Evolutionary conservation across 1,139 yeast genomes (phyloP), one percentile per base, ranked within the genome.

Genomic region (Hemisphaericaspora xylofermentans): DNA sequence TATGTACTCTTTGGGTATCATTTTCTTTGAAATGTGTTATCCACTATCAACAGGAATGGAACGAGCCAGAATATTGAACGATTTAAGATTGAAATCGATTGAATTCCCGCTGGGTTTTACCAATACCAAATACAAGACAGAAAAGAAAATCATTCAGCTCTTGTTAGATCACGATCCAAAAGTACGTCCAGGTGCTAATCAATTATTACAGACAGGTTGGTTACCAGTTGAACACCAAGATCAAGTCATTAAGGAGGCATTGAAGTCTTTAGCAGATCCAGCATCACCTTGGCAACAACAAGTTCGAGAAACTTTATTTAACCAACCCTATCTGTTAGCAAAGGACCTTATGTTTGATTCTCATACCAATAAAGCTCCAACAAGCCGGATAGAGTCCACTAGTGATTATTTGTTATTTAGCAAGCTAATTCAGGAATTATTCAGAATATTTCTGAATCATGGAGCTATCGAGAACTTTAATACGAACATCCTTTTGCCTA

Each of bases 211-310:
- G 43, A 87, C 95, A 46, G 96, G 96, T 0, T 70, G 84, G 61
- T 67, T 93, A 27, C 96, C 97, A 0, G 87, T 88, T 1, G 89
- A 88, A 42, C 93, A 88, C 49, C 94, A 91, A 53, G 98, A 93
- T 56, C 88, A 86, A 55, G 78, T 88, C 9, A 85, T 93, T 44
- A 84, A 87, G 54, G 96, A 89, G 55, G 96, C 96, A 0, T 67
- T 94, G 46, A 81, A 82, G 48, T 86, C 93, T 25, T 66, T 93
- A 46, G 86, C 94, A 1, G 93, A 88, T 56, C 94, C 96, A 0
- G 83, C 94, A 0, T 88, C 96, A 0, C 93, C 96, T 0, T 88
- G 96, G 95, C 93, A 91, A 51, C 88, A 82, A 49, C 95, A 88
- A 60, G 96, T 93, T 0, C 76, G 96, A 55, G 87, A 84, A 45